Evolutionary conservation across 1,139 yeast genomes (phyloP), one percentile per base, ranked within the genome.

Genomic region (Debaryomyces sp.): DNA sequence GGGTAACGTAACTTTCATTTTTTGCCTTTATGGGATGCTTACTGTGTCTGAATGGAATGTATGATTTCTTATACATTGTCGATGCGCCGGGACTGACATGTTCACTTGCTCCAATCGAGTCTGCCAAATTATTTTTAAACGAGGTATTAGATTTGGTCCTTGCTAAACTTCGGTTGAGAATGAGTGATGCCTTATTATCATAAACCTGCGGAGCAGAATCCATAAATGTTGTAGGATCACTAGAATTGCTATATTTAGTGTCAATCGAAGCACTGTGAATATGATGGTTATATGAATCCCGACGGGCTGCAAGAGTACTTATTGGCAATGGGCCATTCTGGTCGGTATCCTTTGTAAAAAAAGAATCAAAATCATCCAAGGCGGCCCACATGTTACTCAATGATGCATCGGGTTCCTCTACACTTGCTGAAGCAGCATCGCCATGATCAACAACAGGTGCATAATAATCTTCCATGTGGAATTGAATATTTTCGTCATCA

Each of bases 301-400:
- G 47, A 8, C 50, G 45, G 18, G 42, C 46, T 30, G 43, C 50
- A 15, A 45, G 42, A 15, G 22, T 41, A 37, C 43, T 50, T 18
- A 44, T 37, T 29, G 43, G 12, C 15, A 48, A 47, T 12, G 56
- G 47, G n/a, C 55, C 54, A 43, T 59, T 56, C 24, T 59, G 64
- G 34, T 72, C 69, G 18, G 70, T 66, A 49, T 87, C 95, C 46
- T 85, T 87, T 0, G 96, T 89, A 69, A 94, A 94, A 64, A 94
- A 94, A 10, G 94, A 86, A 64, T 94, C 98, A 56, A 94, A 78
- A 60, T 91, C 96, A 61, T 92, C 98, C 53, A 94, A 74, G n/a
- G 96, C 96, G 0, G 97, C 96, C 85, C 96, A 88, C 87, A 94
- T 91, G 60, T 91, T 90, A 63, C 96, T 90, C 60, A 94, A 77